These are phyloP conservation scores for Argentina anserina DNA, from an alignment of 306 rosid genomes.

Conservation along the genomic window DNA sequence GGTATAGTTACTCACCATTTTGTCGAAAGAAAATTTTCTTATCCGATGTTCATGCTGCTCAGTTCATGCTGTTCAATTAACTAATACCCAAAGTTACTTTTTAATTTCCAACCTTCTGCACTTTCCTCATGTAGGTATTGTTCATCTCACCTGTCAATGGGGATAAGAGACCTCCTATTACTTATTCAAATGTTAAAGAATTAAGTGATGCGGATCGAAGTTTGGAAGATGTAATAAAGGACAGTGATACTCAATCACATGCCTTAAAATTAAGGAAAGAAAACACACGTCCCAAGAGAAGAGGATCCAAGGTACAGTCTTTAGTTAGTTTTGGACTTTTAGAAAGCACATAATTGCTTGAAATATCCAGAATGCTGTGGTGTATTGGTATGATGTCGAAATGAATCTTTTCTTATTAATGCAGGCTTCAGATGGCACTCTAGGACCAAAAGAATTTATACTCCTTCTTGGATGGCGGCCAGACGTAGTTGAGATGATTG, in stretches of 20 bases:
- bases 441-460: slow-evolving; percentile 82
- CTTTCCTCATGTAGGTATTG: slow-evolving; percentile 54
- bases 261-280: slow-evolving; percentile 47
- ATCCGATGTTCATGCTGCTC: neutral
- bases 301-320: slow-evolving; percentile 68
- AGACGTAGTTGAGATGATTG: slow-evolving; percentile 72
- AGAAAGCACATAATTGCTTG: slow-evolving; percentile 13
- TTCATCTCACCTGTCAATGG: slow-evolving; percentile 64
- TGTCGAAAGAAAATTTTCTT: neutral
- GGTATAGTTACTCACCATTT: neutral
- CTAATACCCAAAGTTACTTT: neutral
- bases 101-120: slow-evolving; percentile 13
- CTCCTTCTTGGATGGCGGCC: slow-evolving; percentile 95
- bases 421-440: slow-evolving; percentile 65
- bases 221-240: slow-evolving; percentile 42
- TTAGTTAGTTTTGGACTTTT: slow-evolving; percentile 5
- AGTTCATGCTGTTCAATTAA: neutral
- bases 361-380: neutral
- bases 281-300: slow-evolving; percentile 56
- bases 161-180: slow-evolving; percentile 27
- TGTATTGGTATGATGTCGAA: slow-evolving; percentile 4
- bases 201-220: slow-evolving; percentile 33
- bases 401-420: slow-evolving; percentile 6
- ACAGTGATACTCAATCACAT: slow-evolving; percentile 20
- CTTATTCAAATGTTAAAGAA: slow-evolving; percentile 33